Evolutionary conservation across 352 stramenopile genomes (phyloP).

Genomic region (Globisporangium nagaii): DNA sequence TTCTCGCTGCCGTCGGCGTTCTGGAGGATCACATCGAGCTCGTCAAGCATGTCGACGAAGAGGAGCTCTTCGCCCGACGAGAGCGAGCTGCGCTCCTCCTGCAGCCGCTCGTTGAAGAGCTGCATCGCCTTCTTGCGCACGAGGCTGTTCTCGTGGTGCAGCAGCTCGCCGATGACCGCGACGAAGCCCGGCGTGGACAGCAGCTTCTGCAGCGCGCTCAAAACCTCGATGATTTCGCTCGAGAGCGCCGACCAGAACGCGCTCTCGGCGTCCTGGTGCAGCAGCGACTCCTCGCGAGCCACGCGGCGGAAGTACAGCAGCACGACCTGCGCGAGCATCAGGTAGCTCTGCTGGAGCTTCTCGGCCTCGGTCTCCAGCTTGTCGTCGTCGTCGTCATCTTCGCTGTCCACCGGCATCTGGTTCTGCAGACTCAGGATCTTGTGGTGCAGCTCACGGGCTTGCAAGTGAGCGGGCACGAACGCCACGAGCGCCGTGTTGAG

Average conservation of each 20-base stretch:
- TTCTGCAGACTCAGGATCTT: slow-evolving; percentile 55
- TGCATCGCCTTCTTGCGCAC: slow-evolving; percentile 87
- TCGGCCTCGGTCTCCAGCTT: slow-evolving; percentile 29
- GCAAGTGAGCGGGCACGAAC: slow-evolving; percentile 67
- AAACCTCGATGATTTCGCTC: slow-evolving; percentile 63
- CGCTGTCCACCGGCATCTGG: slow-evolving; percentile 3
- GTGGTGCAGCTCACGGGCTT: slow-evolving; percentile 61
- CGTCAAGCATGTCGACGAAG: slow-evolving; percentile 86
- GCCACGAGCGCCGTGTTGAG: slow-evolving; percentile 60
- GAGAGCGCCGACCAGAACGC: slow-evolving; percentile 52
- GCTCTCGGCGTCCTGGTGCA: slow-evolving; percentile 31
- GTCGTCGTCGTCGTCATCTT: slow-evolving; percentile 22
- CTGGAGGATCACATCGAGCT: slow-evolving; percentile 64
- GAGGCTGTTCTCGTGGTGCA: slow-evolving; percentile 83
- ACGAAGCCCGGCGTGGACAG: slow-evolving; percentile 84
- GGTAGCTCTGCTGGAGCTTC: slow-evolving; percentile 67
- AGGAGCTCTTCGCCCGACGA: slow-evolving; percentile 67
- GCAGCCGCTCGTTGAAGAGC: slow-evolving; percentile 82
- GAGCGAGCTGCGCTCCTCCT: slow-evolving; percentile 55
- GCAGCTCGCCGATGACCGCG: slow-evolving; percentile 74
- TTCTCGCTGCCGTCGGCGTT: slow-evolving; percentile 57
- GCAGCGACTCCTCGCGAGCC: slow-evolving; percentile 50
- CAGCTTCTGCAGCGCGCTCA: slow-evolving; percentile 74
- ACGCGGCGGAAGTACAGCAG: slow-evolving; percentile 81
- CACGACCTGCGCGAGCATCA: slow-evolving; percentile 73